These are phyloP conservation scores for Camellia lanceoleosa DNA, from an alignment of 148 eudicot genomes.

Conservation along the genomic window DNA sequence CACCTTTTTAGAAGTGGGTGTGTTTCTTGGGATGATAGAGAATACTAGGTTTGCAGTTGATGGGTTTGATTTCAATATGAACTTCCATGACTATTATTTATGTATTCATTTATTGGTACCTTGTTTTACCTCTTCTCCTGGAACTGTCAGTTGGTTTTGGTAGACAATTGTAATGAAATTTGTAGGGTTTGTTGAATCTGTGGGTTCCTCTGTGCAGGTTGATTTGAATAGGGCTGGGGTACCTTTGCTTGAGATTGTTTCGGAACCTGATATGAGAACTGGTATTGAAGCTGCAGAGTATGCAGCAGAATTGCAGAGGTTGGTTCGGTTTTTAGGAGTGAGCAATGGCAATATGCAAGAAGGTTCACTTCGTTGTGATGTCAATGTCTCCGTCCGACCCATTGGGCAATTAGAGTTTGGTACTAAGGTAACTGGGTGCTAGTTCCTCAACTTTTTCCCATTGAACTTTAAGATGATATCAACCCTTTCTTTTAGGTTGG, in stretches of 20 bases:
- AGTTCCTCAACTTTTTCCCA: neutral
- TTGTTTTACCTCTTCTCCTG: neutral
- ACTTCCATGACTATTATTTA: neutral
- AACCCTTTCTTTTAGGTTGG: neutral
- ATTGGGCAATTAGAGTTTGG: slow-evolving; percentile 86
- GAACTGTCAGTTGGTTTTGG: neutral
- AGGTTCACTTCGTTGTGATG: slow-evolving; percentile 96
- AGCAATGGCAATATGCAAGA: slow-evolving; percentile 99
- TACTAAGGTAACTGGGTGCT: slow-evolving; percentile 64
- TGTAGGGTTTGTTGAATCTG: neutral
- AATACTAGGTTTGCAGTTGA: neutral
- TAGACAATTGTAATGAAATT: neutral
- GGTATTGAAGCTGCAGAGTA: slow-evolving; percentile 99
- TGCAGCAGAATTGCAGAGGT: slow-evolving; percentile 90
- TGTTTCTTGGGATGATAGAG: neutral
- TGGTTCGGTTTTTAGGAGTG: slow-evolving; percentile 90
- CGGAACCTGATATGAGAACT: slow-evolving; percentile 97
- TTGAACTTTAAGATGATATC: neutral
- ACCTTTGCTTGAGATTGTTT: slow-evolving; percentile 94
- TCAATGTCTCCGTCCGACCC: slow-evolving; percentile 86
- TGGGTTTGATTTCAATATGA: neutral
- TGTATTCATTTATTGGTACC: neutral
- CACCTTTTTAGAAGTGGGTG: no score
- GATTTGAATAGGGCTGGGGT: slow-evolving; percentile 98
- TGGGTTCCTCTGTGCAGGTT: slow-evolving; percentile 49